Evolutionary conservation across 257 asterid species (phyloP).

Genomic region (Cordia subcordata): DNA sequence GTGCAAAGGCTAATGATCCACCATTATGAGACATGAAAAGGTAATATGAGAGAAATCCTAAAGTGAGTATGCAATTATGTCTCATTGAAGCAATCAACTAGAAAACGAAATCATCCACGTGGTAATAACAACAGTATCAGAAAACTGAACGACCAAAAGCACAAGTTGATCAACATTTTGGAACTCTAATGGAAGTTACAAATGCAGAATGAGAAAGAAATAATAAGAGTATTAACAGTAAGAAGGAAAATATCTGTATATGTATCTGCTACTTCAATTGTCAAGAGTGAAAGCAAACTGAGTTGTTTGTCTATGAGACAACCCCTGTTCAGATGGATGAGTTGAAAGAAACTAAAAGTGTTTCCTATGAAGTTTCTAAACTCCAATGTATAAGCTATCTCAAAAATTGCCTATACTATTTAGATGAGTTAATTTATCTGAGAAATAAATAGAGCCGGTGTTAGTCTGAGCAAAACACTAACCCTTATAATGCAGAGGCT

Average conservation of each 20-base stretch:
- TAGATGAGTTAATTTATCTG: not conserved
- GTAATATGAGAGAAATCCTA: not conserved
- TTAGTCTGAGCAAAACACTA: conserved; percentile 14
- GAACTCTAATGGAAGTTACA: not conserved
- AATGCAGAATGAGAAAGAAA: not conserved
- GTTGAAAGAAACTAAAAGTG: too few relatives aligned
- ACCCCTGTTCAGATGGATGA: too few relatives aligned
- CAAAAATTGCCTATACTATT: not conserved
- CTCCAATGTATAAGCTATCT: too few relatives aligned
- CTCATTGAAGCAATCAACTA: not conserved
- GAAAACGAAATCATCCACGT: not conserved
- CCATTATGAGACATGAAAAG: not conserved
- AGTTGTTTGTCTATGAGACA: too few relatives aligned
- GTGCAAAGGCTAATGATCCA: not conserved
- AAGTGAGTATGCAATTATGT: not conserved
- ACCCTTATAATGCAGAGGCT: conserved; percentile 47
- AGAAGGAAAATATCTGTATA: not conserved
- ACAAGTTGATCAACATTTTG: too few relatives aligned
- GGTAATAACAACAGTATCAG: not conserved
- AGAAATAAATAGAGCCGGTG: not conserved
- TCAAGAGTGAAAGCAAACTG: too few relatives aligned
- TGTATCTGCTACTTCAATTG: too few relatives aligned
- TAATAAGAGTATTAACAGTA: not conserved
- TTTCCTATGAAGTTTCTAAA: too few relatives aligned
- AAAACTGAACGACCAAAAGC: not conserved